phyloP scores from a whole-genome alignment of 352 stramenopile genomes.

The Globisporangium recalcitrans region DNA sequence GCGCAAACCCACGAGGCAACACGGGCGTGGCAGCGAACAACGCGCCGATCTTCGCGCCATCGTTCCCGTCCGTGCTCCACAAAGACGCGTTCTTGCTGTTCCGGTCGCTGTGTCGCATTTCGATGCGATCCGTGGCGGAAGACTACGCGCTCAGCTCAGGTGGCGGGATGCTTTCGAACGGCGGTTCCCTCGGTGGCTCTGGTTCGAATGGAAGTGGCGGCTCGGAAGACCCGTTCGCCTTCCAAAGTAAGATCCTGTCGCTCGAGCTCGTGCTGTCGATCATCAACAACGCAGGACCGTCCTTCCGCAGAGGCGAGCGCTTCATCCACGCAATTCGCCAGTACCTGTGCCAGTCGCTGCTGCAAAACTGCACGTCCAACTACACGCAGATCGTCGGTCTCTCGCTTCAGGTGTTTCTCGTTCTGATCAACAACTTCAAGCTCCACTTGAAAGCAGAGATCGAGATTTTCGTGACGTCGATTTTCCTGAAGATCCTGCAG shows the following conservation, averaged over 20 bases:
- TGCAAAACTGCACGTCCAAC: slow-evolving; percentile 98
- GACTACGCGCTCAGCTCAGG: slow-evolving; percentile 42
- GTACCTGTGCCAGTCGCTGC: slow-evolving; percentile 95
- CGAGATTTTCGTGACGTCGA: slow-evolving; percentile 98
- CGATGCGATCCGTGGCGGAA: slow-evolving; percentile 91
- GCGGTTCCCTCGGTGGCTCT: slow-evolving; percentile 2
- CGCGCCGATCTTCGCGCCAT: slow-evolving; percentile 41
- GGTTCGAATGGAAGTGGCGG: slow-evolving; percentile 24
- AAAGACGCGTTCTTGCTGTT: slow-evolving; percentile 98
- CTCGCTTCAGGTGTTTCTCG: slow-evolving; percentile 97
- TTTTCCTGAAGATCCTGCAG: slow-evolving; percentile 97
- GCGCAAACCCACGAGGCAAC: neutral
- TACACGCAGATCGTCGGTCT: slow-evolving; percentile 95
- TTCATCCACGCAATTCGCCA: slow-evolving; percentile 97
- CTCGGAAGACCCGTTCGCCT: slow-evolving; percentile 88
- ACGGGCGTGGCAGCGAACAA: neutral
- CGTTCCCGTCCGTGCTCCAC: slow-evolving; percentile 95
- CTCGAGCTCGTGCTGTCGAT: slow-evolving; percentile 96
- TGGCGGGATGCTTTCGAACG: slow-evolving; percentile 15
- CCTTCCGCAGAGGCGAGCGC: slow-evolving; percentile 92
- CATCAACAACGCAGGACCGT: slow-evolving; percentile 94
- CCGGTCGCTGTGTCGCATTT: slow-evolving; percentile 93
- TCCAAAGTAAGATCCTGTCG: slow-evolving; percentile 96
- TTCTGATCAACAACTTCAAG: slow-evolving; percentile 93
- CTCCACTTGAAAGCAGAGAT: slow-evolving; percentile 96